phyloP scores from a whole-genome alignment of 345 rosid species.

The Balakata baccata region DNA sequence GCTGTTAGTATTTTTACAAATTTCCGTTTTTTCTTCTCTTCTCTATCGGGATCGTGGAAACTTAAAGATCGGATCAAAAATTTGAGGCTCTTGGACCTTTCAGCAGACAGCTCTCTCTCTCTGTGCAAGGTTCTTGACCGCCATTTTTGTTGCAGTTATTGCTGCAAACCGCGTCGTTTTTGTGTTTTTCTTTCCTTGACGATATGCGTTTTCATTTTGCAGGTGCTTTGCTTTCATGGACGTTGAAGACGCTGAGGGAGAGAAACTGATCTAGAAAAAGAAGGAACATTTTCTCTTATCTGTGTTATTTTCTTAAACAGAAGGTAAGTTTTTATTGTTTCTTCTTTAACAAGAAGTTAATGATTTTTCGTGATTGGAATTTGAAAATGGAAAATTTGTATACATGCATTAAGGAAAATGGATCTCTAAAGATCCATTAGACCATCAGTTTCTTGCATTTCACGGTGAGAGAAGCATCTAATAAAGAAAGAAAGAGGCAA shows the following conservation, averaged over 20 bases:
- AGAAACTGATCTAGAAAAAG: background rate
- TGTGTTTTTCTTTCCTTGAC: background rate
- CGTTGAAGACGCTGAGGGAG: background rate
- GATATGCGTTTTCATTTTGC: background rate
- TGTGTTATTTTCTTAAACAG: background rate
- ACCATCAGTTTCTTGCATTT: conserved; percentile 20
- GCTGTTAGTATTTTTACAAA: too few species aligned
- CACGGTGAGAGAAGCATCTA: background rate
- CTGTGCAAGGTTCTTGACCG: background rate
- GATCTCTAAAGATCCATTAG: conserved; percentile 15
- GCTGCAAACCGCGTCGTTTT: background rate
- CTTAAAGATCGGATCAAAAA: conserved; percentile 35
- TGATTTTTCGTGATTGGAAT: too few species aligned
- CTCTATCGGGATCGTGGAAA: conserved; percentile 19
- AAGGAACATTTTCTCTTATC: background rate
- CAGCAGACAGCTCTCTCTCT: conserved; percentile 14
- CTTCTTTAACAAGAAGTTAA: background rate
- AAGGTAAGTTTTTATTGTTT: background rate
- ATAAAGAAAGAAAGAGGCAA: conserved; percentile 19
- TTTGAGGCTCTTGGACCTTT: background rate
- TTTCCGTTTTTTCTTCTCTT: conserved; percentile 1
- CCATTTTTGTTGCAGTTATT: background rate
- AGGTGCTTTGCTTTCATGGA: background rate
- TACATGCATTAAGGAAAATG: background rate
- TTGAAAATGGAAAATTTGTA: background rate